Base-by-base conservation (phyloP, 495 filamentous ascomycete genomes). In the Tricharina praecox region DNA sequence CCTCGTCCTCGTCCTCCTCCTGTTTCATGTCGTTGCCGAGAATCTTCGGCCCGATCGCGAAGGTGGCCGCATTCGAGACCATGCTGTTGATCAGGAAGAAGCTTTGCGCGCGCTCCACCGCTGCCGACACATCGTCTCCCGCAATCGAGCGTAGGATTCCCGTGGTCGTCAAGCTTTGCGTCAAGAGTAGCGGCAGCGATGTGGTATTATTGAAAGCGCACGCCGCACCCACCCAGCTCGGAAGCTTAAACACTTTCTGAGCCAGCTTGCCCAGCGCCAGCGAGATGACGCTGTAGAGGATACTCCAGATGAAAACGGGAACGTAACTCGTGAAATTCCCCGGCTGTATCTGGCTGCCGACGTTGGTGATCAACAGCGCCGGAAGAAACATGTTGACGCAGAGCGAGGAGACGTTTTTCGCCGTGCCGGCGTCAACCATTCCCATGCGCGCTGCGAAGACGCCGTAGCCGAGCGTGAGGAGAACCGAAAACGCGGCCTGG, bases 191-290 rank as follows among this genome's bases (percentile, higher is more conserved):
- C 0, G 81, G 81, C 25, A 84, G 72, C 23, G 70, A 74, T 0
- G 77, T 82, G 0, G 81, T 82, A 55, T 85, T 88, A 65, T 84
- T 87, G 65, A 85, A 83, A 33, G 76, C 68, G 39, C 82, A 68
- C 1, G 78, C 76, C 0, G 76, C 74, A 0, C 74, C 75, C 11
- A 73, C 70, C 79, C 78, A 86, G 41, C 64, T 62, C 1, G 79
- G 81, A 26, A 85, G 65, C 18, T 67, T 64, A 45, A 81, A 68
- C 3, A 68, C 10, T 28, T 63, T 62, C 0, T 66, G 69, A 0
- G 63, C 50, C 2, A 64, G 38, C 26, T 64, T 61, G 1, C 72
- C 76, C 18, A 81, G 52, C 0, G 55, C 49, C 38, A 81, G 72
- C 2, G 75, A 81, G 2, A 67, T 32, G 23, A 68, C 21, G 23